phyloP scores from a whole-genome alignment of 2,329 filamentous ascomycete species.

The Penicillium sumatraense region DNA sequence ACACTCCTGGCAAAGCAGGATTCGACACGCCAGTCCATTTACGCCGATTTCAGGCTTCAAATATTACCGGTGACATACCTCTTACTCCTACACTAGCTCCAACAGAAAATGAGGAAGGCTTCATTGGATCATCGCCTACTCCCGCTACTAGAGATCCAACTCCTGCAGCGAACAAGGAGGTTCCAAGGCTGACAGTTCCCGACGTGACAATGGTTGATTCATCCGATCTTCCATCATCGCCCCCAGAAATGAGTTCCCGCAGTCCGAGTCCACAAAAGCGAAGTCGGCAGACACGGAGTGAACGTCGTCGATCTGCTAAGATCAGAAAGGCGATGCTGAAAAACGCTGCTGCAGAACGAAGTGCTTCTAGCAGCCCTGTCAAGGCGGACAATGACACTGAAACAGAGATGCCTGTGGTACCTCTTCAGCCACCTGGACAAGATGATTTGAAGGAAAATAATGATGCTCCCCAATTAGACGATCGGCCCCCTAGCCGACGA shows the following conservation, averaged over 20 bases:
- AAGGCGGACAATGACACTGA: conserved; percentile 3
- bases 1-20: conserved; percentile 32
- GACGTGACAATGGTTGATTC: conserved; percentile 21
- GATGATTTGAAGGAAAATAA: conserved; percentile 17
- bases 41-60: conserved; percentile 30
- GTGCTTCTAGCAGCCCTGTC: conserved; percentile 11
- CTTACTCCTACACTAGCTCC: conserved; percentile 50
- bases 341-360: conserved; percentile 4
- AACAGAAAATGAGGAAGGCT: conserved; percentile 48
- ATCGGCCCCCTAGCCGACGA: conserved; percentile 21
- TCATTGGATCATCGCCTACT: conserved; percentile 58
- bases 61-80: conserved; percentile 33
- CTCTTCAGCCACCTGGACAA: conserved; percentile 1
- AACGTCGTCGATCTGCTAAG: conserved; percentile 17
- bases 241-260: conserved; percentile 33
- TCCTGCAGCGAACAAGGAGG: conserved; percentile 31
- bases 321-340: conserved; percentile 16
- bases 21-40: conserved; percentile 36
- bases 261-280: conserved; percentile 27
- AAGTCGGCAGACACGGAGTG: conserved; percentile 8
- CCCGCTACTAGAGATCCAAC: conserved; percentile 46
- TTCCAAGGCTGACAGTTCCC: conserved; percentile 35
- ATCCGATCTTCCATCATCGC: conserved; percentile 41
- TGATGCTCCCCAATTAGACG: conserved; percentile 9
- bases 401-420: conserved; percentile 8